phyloP scores from a whole-genome alignment of 129 eudicot genomes.

The Artemisia tridentata region DNA sequence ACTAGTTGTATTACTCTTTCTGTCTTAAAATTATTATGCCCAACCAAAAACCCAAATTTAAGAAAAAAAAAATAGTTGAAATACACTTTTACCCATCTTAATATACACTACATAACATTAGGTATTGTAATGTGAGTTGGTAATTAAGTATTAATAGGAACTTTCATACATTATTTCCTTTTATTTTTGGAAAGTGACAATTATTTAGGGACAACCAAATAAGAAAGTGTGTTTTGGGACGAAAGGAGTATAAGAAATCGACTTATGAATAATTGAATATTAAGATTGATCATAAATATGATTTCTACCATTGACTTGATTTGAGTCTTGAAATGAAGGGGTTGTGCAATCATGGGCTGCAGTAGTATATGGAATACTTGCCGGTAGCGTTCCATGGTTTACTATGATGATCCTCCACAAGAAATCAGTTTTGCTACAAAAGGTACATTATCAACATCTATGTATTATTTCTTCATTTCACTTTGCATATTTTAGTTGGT shows the following conservation, averaged over 20 bases:
- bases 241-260: too few relatives aligned
- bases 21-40: too few relatives aligned
- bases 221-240: too few relatives aligned
- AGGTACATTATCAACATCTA: constrained; percentile 32
- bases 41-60: too few relatives aligned
- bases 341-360: constrained; percentile 90
- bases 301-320: background rate
- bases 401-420: constrained; percentile 89
- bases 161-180: too few relatives aligned
- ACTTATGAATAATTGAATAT: background rate
- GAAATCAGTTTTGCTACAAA: constrained; percentile 64
- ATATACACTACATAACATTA: too few relatives aligned
- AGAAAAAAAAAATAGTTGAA: too few relatives aligned
- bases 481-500: background rate
- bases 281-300: background rate
- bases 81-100: too few relatives aligned
- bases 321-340: constrained; percentile 35
- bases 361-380: constrained; percentile 56
- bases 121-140: too few relatives aligned
- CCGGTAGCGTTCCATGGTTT: constrained; percentile 81
- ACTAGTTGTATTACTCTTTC: too few relatives aligned
- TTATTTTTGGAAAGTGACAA: background rate
- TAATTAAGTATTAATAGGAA: too few relatives aligned
- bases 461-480: background rate
- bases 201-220: too few relatives aligned